Percentiles rank a stretch among this genome's conserved stretches.
Conservation (phyloP, 2,329 filamentous ascomycete species). For the Xylaria polymorpha region DNA sequence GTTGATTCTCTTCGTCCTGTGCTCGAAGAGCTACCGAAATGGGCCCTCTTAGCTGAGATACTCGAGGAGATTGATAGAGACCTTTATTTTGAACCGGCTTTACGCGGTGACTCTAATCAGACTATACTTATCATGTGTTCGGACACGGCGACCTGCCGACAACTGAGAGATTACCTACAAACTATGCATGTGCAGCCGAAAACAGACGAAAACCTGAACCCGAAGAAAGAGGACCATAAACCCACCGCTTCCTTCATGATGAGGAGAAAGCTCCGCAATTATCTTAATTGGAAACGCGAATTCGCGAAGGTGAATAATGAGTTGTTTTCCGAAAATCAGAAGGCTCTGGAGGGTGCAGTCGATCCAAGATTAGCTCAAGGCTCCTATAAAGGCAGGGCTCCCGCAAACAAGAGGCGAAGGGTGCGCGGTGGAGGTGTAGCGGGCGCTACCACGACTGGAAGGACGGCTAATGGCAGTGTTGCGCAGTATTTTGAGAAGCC, state of each 20-base stretch:
- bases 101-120: slow-evolving; percentile 87
- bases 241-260: slow-evolving; percentile 89
- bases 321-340: slow-evolving; percentile 83
- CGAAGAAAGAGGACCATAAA: slow-evolving; percentile 63
- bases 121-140: slow-evolving; percentile 96
- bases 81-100: slow-evolving; percentile 81
- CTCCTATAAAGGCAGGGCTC: slow-evolving; percentile 70
- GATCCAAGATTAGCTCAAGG: slow-evolving; percentile 63
- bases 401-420: slow-evolving; percentile 86
- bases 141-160: slow-evolving; percentile 85
- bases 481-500: slow-evolving; percentile 85
- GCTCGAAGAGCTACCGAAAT: slow-evolving; percentile 95
- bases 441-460: slow-evolving; percentile 66
- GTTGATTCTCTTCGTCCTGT: slow-evolving; percentile 78
- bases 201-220: slow-evolving; percentile 54
- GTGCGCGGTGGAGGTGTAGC: slow-evolving; percentile 80
- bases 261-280: slow-evolving; percentile 85
- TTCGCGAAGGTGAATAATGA: slow-evolving; percentile 86
- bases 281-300: slow-evolving; percentile 89
- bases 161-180: slow-evolving; percentile 90
- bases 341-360: slow-evolving; percentile 74
- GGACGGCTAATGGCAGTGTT: slow-evolving; percentile 79
- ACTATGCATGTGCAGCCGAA: slow-evolving; percentile 82
- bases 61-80: slow-evolving; percentile 94
- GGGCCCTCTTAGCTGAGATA: slow-evolving; percentile 87